Evolutionary conservation across 2,329 filamentous ascomycete species (phyloP), one percentile per base, ranked within the genome.

Genomic region (Nectriaceae sp.): DNA sequence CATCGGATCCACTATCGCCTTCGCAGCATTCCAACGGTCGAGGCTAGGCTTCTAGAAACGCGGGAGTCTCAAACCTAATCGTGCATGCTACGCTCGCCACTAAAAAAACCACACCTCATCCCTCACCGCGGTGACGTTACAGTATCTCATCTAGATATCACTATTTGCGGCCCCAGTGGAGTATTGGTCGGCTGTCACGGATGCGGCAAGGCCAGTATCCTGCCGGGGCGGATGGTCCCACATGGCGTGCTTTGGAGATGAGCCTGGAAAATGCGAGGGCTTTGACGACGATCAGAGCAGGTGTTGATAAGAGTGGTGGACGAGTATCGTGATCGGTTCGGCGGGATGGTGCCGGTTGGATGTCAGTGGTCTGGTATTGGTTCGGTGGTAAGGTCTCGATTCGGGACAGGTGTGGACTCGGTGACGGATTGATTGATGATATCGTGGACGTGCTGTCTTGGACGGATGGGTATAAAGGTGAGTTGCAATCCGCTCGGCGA

Each of bases 1-100:
- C 49, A 47, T 50, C 45, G 11, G 39, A 46, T 56, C 47, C 54
- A 49, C 46, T 31, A 29, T 40, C 35, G 33, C 46, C 54, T 50
- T 37, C 4, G 13, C 24, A 46, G 31, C 48, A 55, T 53, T 57
- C 48, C 54, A 55, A 46, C 24, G 22, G 36, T 21, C 24, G 11
- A 21, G 44, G 44, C 51, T 46, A 40, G 40, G 13, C 37, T 45
- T 38, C 38, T 24, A 29, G 18, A 50, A 55, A 26, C 26, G 4
- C 37, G 41, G 36, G 45, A 47, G 36, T 21, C 11, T 21, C 37
- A 20, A 39, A 21, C 37, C 37, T 18, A 39, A 39, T 39, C 33
- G 13, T 21, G 19, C 19, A 13, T 33, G 11, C 20, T 4, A 31
- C 19, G 3, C n/a, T 15, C 42, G 11, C 26, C 20, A 10, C 16